Percentiles rank a stretch among this genome's conserved stretches.
Conservation (phyloP, 1,284 basidiomycete genomes). For the Taiwanofungus camphoratus region DNA sequence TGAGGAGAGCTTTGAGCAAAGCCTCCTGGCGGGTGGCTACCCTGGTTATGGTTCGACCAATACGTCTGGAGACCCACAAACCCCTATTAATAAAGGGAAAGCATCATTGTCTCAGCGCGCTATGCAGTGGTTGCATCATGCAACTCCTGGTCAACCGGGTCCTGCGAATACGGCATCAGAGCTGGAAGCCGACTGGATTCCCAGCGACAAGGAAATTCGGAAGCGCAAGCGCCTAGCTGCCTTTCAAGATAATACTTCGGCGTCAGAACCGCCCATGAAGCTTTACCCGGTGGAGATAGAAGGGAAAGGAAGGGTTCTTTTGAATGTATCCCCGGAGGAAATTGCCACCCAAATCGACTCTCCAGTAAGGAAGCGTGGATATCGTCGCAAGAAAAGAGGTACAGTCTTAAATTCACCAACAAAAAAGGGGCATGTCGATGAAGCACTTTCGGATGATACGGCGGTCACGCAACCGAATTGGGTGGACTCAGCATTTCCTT, state of each 20-base stretch:
- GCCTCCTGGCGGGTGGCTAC: slow-evolving; percentile 72
- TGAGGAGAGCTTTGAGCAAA: slow-evolving; percentile 77
- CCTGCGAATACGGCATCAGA: slow-evolving; percentile 35
- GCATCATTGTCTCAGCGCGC: slow-evolving; percentile 25
- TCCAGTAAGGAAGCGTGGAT: slow-evolving; percentile 29
- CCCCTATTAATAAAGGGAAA: slow-evolving; percentile 19
- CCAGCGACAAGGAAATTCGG: slow-evolving; percentile 54
- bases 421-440: slow-evolving; percentile 11
- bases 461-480: slow-evolving; percentile 54
- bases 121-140: slow-evolving; percentile 34
- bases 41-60: slow-evolving; percentile 48
- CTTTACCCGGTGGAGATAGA: slow-evolving; percentile 57
- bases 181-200: slow-evolving; percentile 30
- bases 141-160: slow-evolving; percentile 33
- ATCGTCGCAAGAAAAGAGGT: slow-evolving; percentile 30
- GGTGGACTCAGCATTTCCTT: slow-evolving; percentile 72
- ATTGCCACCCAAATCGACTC: slow-evolving; percentile 20
- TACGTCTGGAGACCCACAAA: slow-evolving; percentile 25
- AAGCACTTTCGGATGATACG: slow-evolving; percentile 12
- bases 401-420: slow-evolving; percentile 13
- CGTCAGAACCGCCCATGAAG: slow-evolving; percentile 26
- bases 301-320: slow-evolving; percentile 59
- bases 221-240: slow-evolving; percentile 61
- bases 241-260: slow-evolving; percentile 35
- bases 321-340: slow-evolving; percentile 41